phyloP scores from a whole-genome alignment of 176 grass and related monocot species.

The Cymbopogon citratus region DNA sequence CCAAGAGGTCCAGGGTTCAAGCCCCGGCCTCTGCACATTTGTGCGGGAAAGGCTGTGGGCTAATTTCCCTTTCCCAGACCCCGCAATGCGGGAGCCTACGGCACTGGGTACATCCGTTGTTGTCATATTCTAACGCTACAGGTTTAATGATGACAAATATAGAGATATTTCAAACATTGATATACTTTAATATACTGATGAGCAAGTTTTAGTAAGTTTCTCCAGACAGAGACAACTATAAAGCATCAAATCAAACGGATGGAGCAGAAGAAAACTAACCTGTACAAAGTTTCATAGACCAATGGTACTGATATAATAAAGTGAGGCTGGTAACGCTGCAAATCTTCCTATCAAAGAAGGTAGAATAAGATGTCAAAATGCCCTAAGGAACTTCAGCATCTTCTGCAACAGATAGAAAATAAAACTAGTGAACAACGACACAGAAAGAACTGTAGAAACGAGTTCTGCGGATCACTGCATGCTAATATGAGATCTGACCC shows the following conservation, averaged over 20 bases:
- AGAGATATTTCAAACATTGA: not conserved
- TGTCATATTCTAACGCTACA: not conserved
- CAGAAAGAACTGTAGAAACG: not conserved
- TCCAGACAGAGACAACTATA: not conserved
- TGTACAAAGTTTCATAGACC: constrained; percentile 97
- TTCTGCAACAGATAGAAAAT: constrained; percentile 23
- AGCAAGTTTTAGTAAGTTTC: not conserved
- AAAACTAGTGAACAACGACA: constrained; percentile 21
- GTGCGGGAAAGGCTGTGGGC: no score
- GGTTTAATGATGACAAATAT: not conserved
- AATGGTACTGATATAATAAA: constrained; percentile 82
- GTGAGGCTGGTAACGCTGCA: constrained; percentile 81
- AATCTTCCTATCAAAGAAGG: constrained; percentile 84
- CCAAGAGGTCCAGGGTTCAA: no score
- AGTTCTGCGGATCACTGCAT: not conserved
- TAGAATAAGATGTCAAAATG: constrained; percentile 46
- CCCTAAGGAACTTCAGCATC: constrained; percentile 35
- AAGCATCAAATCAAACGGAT: not conserved
- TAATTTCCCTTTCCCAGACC: no score
- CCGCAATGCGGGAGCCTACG: no score
- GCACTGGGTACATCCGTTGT: no score
- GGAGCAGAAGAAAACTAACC: constrained; percentile 37
- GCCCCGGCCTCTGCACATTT: no score
- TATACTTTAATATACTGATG: not conserved
- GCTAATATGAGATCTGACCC: not conserved